Base-by-base conservation (phyloP, 495 filamentous ascomycete genomes). In the Acidiella bohemica region DNA sequence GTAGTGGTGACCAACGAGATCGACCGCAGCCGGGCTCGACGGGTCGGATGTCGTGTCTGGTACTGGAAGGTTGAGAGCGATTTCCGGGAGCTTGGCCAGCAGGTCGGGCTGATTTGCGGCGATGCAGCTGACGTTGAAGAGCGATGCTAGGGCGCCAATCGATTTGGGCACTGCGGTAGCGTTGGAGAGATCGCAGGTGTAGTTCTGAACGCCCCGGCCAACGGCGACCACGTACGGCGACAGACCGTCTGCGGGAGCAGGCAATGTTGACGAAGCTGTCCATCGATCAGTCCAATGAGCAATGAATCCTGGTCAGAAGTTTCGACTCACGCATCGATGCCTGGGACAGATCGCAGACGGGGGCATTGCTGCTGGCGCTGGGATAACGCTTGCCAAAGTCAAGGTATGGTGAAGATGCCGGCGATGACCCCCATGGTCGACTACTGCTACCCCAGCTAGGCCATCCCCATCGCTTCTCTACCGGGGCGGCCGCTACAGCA, bases 141-240 rank as follows among this genome's bases (percentile, higher is more conserved):
- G 84, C 18, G 68, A 76, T 32, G 90, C 90, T 13, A 84, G 58
- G 39, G 90, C 90, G 44, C 90, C 90, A 28, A 68, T 56, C 13
- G 75, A 59, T 4, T 55, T 56, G n/a, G 88, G 88, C 1, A 44
- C 40, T 0, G 60, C 55, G 0, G 75, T 69, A 1, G 66, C 59
- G 2, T 71, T 53, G 47, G 72, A 69, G 38, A 62, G 62, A 23
- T 67, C 55, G 67, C 88, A 95, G 42, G 84, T 86, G 61, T 94
- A 96, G 68, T 95, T 94, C 65, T 95, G 73, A 9, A 78, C 87
- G 26, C 88, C 88, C 24, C 83, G 78, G 52, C 88, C 88, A 35
- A 96, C 65, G 51, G 76, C 84, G 22, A 94, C 78, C 54, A 90
- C 83, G 55, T 70, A 72, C 21, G 84, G 64, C 0, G 39, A 60